Evolutionary conservation across 257 asterid genomes (phyloP), one percentile per base, ranked within the genome.

Genomic region (Nicotiana tabacum): DNA sequence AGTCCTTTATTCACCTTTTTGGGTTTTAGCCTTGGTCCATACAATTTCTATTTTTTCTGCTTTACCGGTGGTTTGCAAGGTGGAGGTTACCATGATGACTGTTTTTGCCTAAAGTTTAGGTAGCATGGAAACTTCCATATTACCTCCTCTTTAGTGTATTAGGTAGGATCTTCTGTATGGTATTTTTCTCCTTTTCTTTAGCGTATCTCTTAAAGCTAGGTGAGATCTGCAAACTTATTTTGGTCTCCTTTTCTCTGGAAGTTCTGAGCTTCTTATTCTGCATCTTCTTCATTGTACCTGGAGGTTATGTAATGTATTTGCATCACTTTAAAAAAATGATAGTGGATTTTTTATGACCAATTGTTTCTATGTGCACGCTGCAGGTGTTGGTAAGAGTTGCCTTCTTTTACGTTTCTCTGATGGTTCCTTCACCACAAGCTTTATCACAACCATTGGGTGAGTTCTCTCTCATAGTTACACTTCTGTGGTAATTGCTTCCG

Each of bases 331-430:
- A 16, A 66, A n/a, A 24, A 32, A 32, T 37, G 33, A 32, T 29
- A 7, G 32, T 46, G 27, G 27, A 56, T 55, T 21, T 43, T 16
- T 21, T 8, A 15, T 55, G 13, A 56, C 21, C 58, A 30, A 48
- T 18, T 74, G 51, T 72, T 61, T 56, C 24, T 66, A 27, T 81
- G 13, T 32, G 12, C 7, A 9, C 39, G 8, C 5, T 66, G 55
- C 83, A 87, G 90, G 90, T 77, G 90, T 87, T 68, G 90, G 90
- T 29, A 87, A 87, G 90, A 87, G 90, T 87, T 87, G 90, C 81
- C 88, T 87, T 33, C 90, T 87, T 39, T 57, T 87, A 83, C 90
- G 90, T 46, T 87, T 85, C 72, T 87, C 90, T 66, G 90, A 87
- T 85, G 90, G 88, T 62, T 87, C 90, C 83, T 87, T 87, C 82